phyloP scores from a whole-genome alignment of 169 alveolate genomes.

The Cryptosporidium ryanae region DNA sequence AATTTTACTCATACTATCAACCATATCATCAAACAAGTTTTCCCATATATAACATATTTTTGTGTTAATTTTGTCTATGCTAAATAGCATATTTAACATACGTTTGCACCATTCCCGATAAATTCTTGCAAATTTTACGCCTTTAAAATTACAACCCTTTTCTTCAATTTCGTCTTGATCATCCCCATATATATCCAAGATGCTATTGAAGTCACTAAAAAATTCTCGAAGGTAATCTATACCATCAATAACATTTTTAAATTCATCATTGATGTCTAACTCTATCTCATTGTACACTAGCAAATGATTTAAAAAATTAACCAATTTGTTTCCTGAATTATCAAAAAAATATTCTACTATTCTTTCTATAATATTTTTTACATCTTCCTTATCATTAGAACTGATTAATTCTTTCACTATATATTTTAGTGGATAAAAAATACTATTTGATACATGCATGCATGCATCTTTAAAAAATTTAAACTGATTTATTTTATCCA shows the following conservation, averaged over 20 bases:
- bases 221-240: constrained; percentile 26
- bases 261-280: background rate
- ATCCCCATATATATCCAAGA: background rate
- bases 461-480: constrained; percentile 22
- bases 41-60: constrained; percentile 33
- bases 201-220: background rate
- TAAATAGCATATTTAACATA: constrained; percentile 11
- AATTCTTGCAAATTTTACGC: background rate
- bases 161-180: background rate
- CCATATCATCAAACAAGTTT: constrained; percentile 1
- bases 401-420: constrained; percentile 15
- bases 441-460: constrained; percentile 14
- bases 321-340: constrained; percentile 6
- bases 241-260: constrained; percentile 20
- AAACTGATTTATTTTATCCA: background rate
- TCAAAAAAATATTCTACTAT: constrained; percentile 21
- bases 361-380: background rate
- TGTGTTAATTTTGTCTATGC: constrained; percentile 18
- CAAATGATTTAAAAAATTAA: constrained; percentile 15
- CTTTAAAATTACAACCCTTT: background rate
- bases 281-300: background rate
- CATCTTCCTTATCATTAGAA: background rate
- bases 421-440: constrained; percentile 21
- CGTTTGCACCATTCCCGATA: constrained; percentile 47
- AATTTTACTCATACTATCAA: background rate